Conservation (phyloP, 139 green algal genomes). For the Chloropicon primus region DNA sequence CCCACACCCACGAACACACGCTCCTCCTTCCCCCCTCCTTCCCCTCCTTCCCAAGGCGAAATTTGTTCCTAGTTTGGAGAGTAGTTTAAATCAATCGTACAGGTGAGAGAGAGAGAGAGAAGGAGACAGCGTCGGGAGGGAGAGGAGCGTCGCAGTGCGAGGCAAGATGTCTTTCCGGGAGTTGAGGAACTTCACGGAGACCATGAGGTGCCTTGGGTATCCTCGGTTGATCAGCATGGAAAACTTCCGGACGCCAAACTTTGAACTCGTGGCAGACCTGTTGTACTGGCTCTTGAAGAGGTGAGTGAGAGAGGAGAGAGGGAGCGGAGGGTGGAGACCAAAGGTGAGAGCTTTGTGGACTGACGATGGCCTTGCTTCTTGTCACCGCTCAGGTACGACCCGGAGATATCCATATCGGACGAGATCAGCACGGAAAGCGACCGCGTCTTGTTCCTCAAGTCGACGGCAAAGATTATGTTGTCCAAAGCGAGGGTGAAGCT, state of each 20-base stretch:
- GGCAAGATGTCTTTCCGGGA: background rate
- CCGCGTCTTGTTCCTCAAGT: slow-evolving; percentile 57
- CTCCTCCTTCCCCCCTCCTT: background rate
- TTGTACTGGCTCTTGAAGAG: slow-evolving; percentile 64
- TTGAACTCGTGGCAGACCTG: slow-evolving; percentile 70
- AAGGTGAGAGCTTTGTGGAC: too few relatives aligned
- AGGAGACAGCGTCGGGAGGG: background rate
- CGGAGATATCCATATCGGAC: slow-evolving; percentile 32
- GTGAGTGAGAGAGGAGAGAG: slow-evolving; percentile 25
- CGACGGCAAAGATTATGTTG: slow-evolving; percentile 37
- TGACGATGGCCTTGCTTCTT: too few relatives aligned
- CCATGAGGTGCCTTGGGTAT: slow-evolving; percentile 58
- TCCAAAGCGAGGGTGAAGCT: slow-evolving; percentile 59
- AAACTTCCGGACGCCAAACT: slow-evolving; percentile 61
- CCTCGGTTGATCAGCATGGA: slow-evolving; percentile 55
- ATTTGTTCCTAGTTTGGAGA: too few relatives aligned
- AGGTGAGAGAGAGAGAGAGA: too few relatives aligned
- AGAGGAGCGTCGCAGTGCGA: background rate
- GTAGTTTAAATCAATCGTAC: too few relatives aligned
- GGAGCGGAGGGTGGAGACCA: too few relatives aligned
- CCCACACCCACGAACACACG: too few relatives aligned
- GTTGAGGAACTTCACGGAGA: slow-evolving; percentile 39
- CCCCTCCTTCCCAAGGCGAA: background rate
- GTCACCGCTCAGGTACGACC: slow-evolving; percentile 41
- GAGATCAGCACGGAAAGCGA: slow-evolving; percentile 63